Conservation (phyloP, 163 green algal genomes). For the Chlamydomonas reinhardtii region DNA sequence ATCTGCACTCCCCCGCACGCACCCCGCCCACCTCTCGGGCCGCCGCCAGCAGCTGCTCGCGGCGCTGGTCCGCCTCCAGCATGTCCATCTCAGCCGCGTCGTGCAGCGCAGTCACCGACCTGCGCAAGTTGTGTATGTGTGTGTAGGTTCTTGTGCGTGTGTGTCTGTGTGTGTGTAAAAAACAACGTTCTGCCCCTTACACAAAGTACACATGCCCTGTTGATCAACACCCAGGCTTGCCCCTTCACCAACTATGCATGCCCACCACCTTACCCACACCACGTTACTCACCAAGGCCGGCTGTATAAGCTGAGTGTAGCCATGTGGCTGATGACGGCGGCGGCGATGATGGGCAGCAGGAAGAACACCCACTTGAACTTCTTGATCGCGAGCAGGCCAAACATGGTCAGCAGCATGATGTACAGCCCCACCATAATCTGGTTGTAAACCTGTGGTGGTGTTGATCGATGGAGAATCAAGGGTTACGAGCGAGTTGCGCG, state of each 20-base stretch:
- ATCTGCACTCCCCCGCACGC: no score
- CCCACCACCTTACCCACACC: no score
- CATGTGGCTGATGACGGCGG: conserved; percentile 59
- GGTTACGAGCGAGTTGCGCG: no score
- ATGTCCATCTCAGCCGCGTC: conserved; percentile 53
- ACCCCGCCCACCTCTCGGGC: conserved; percentile 8
- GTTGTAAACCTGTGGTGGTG: conserved; percentile 66
- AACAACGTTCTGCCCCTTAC: no score
- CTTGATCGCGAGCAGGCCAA: conserved; percentile 65
- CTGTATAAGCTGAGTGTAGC: conserved; percentile 30
- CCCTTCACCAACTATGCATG: no score
- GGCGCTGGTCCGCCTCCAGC: conserved; percentile 32
- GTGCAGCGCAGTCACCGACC: conserved; percentile 52
- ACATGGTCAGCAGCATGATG: conserved; percentile 69
- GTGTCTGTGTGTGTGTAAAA: no score
- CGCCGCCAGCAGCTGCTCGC: background rate
- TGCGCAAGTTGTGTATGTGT: background rate
- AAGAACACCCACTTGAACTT: conserved; percentile 63
- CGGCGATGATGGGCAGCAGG: conserved; percentile 55
- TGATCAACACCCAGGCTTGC: no score
- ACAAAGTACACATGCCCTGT: no score
- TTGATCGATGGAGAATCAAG: no score
- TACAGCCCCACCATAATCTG: conserved; percentile 74
- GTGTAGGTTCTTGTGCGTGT: no score
- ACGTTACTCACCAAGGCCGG: conserved; percentile 26